These are phyloP conservation scores for Stellera chamaejasme DNA, from an alignment of 345 rosid genomes.

Conservation along the genomic window DNA sequence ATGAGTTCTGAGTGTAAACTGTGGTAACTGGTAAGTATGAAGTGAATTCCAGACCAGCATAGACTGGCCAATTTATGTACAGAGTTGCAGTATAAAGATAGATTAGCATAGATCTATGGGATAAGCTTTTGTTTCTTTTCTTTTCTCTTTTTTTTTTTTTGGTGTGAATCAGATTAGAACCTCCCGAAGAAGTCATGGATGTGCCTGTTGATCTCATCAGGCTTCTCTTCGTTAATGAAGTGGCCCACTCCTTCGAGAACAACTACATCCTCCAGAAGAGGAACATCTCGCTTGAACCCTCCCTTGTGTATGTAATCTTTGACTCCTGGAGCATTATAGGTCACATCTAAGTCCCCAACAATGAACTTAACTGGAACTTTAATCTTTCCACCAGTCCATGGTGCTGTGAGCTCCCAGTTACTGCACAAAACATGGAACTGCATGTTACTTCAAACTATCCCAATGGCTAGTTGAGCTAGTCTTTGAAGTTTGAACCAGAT, in stretches of 20 bases:
- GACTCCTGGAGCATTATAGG: constrained; percentile 40
- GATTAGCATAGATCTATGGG: too few species aligned
- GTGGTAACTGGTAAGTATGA: too few species aligned
- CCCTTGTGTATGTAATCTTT: constrained; percentile 50
- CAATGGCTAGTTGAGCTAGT: neutral
- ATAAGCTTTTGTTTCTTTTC: too few species aligned
- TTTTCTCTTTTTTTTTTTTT: too few species aligned
- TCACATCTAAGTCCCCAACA: constrained; percentile 63
- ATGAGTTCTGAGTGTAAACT: too few species aligned
- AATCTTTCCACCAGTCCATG: constrained; percentile 54
- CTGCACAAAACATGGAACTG: constrained; percentile 19
- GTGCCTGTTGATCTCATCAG: constrained; percentile 52
- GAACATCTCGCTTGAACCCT: constrained; percentile 51
- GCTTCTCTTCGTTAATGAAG: constrained; percentile 59
- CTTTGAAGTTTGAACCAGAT: neutral
- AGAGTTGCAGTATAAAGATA: too few species aligned
- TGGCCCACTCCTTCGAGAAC: constrained; percentile 68
- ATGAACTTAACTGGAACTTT: constrained; percentile 64
- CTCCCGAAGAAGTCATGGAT: constrained; percentile 44
- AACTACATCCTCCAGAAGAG: constrained; percentile 58
- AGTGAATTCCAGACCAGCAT: too few species aligned
- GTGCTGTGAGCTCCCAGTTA: constrained; percentile 66
- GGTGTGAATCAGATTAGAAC: constrained; percentile 9
- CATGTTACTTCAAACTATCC: neutral
- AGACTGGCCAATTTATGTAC: too few species aligned